These are phyloP conservation scores for Saturnispora galanensis DNA, from an alignment of 805 yeast genomes.

Conservation along the genomic window DNA sequence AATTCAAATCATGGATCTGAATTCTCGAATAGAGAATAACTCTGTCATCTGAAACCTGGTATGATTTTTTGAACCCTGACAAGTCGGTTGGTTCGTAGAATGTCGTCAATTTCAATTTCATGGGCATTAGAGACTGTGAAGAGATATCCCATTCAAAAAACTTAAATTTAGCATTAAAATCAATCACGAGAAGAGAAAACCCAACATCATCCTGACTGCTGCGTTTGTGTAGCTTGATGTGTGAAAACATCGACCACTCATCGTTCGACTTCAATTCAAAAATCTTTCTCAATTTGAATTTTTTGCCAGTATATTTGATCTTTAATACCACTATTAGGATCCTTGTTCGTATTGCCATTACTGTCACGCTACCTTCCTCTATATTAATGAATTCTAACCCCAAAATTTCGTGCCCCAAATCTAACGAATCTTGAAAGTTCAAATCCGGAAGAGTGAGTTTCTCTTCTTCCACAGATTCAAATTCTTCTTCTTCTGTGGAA, in stretches of 20 bases:
- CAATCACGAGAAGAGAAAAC: slow-evolving; percentile 34
- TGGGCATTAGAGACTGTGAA: slow-evolving; percentile 2
- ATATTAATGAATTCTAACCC: not conserved
- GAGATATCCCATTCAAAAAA: slow-evolving; percentile 18
- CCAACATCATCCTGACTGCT: slow-evolving; percentile 8
- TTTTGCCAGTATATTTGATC: not conserved
- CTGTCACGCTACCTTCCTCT: not conserved
- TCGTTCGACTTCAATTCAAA: slow-evolving; percentile 4
- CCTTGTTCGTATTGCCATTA: slow-evolving; percentile 3
- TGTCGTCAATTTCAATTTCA: slow-evolving; percentile 10
- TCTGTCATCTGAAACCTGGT: slow-evolving; percentile 32
- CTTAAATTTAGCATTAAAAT: slow-evolving; percentile 44
- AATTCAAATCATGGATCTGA: slow-evolving; percentile 28
- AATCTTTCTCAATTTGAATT: not conserved
- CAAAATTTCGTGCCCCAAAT: slow-evolving; percentile 4
- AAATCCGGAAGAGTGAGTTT: not conserved
- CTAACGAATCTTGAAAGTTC: not conserved
- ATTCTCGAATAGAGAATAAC: slow-evolving; percentile 35
- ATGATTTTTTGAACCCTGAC: slow-evolving; percentile 44
- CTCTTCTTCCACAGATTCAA: slow-evolving; percentile 1
- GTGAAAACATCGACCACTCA: slow-evolving; percentile 7
- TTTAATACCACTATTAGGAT: not conserved
- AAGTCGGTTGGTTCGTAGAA: slow-evolving; percentile 39
- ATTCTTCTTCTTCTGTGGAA: not conserved
- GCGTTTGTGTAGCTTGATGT: not conserved